phyloP scores from a whole-genome alignment of 148 eudicot genomes.

The Rhododendron henanense region DNA sequence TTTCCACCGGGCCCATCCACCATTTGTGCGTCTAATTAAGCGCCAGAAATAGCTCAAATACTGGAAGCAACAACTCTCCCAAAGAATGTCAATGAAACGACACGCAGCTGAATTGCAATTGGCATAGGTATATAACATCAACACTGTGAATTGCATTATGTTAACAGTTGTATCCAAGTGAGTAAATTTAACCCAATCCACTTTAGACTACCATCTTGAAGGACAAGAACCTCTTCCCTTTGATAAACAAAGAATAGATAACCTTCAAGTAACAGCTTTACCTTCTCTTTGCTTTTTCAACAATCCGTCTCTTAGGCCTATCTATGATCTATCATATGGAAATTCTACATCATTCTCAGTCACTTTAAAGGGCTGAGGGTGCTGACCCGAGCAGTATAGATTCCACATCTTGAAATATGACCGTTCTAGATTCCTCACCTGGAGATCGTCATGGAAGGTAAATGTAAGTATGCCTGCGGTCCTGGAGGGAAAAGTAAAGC shows the following conservation, averaged over 20 bases:
- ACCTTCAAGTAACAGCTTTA: neutral
- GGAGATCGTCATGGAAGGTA: slow-evolving; percentile 5
- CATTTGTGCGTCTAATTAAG: neutral
- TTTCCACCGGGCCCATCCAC: neutral
- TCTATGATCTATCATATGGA: slow-evolving; percentile 59
- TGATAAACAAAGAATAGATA: neutral
- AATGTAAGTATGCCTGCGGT: neutral
- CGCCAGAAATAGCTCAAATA: neutral
- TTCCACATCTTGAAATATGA: slow-evolving; percentile 93
- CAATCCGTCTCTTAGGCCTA: slow-evolving; percentile 13
- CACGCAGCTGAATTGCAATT: neutral
- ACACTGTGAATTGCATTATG: neutral
- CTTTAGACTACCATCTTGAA: neutral
- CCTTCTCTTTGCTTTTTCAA: slow-evolving; percentile 30
- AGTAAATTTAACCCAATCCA: neutral
- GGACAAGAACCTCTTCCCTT: neutral
- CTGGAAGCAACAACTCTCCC: neutral
- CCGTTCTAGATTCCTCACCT: slow-evolving; percentile 87
- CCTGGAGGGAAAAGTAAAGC: neutral
- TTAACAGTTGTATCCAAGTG: neutral
- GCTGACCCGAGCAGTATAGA: slow-evolving; percentile 69
- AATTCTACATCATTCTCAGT: slow-evolving; percentile 65
- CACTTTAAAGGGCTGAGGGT: slow-evolving; percentile 76
- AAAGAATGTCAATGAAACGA: neutral
- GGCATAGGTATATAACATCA: neutral